Evolutionary conservation across 495 filamentous ascomycete species (phyloP).

Genomic region (Xylaria sp.): DNA sequence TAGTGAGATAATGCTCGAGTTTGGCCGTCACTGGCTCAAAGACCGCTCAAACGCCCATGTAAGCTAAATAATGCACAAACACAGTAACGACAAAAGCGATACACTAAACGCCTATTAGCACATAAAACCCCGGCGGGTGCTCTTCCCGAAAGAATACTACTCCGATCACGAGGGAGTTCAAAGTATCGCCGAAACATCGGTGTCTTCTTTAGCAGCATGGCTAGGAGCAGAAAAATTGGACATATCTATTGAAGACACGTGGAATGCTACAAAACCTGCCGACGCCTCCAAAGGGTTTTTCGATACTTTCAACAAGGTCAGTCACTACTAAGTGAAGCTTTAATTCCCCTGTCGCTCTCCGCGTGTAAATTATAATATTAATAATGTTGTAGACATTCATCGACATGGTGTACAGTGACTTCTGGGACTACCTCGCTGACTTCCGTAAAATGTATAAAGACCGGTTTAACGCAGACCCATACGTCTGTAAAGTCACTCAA

Average conservation of each 20-base stretch:
- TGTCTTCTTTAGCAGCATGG: background rate
- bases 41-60: background rate
- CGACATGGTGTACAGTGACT: background rate
- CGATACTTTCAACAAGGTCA: background rate
- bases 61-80: background rate
- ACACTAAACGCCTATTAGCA: background rate
- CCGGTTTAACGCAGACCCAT: background rate
- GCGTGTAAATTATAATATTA: too few species aligned
- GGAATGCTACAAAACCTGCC: background rate
- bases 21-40: background rate
- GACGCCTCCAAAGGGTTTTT: background rate
- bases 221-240: background rate
- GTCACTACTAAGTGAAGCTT: background rate
- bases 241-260: background rate
- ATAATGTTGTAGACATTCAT: background rate
- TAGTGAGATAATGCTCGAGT: background rate
- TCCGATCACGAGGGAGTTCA: background rate
- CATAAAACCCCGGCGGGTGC: background rate
- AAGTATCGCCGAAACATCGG: background rate
- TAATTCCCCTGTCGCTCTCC: background rate
- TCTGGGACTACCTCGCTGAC: background rate
- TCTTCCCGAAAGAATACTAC: background rate
- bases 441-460: background rate
- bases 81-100: background rate
- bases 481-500: background rate